Percentiles rank a stretch among this genome's conserved stretches.
Conservation (phyloP, 2,329 filamentous ascomycete genomes). For the Geosmithia morbida region DNA sequence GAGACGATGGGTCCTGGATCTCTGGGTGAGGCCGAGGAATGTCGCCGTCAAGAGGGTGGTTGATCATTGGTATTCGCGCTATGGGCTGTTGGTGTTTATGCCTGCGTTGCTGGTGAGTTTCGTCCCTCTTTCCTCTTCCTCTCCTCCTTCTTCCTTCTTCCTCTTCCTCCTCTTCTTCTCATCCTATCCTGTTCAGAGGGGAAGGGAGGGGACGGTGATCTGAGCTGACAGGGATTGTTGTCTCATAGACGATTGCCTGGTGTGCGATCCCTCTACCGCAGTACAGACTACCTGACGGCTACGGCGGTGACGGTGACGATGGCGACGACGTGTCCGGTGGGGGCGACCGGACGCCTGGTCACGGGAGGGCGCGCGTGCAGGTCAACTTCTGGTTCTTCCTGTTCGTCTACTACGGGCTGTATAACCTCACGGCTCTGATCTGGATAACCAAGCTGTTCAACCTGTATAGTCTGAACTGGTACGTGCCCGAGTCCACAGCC, state of each 20-base stretch:
- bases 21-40: constrained; percentile 48
- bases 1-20: constrained; percentile 27
- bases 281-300: constrained; percentile 35
- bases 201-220: no score
- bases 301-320: constrained; percentile 18
- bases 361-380: constrained; percentile 47
- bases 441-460: constrained; percentile 64
- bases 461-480: constrained; percentile 55
- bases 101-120: constrained; percentile 43
- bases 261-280: constrained; percentile 52
- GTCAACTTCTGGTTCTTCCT: constrained; percentile 63
- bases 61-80: constrained; percentile 49
- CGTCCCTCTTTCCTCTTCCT: no score
- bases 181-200: no score
- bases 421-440: constrained; percentile 51
- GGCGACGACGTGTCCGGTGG: neutral
- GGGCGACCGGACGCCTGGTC: constrained; percentile 34
- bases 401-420: constrained; percentile 55
- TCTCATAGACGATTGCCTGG: constrained; percentile 45
- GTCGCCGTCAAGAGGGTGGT: constrained; percentile 42
- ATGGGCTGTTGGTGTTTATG: constrained; percentile 43
- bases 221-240: neutral
- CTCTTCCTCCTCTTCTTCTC: no score
- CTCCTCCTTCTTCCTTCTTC: no score
- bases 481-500: constrained; percentile 1